Percentiles rank a stretch among this genome's conserved stretches.
Conservation (phyloP, 2,329 filamentous ascomycete genomes). For the Claviceps africana region DNA sequence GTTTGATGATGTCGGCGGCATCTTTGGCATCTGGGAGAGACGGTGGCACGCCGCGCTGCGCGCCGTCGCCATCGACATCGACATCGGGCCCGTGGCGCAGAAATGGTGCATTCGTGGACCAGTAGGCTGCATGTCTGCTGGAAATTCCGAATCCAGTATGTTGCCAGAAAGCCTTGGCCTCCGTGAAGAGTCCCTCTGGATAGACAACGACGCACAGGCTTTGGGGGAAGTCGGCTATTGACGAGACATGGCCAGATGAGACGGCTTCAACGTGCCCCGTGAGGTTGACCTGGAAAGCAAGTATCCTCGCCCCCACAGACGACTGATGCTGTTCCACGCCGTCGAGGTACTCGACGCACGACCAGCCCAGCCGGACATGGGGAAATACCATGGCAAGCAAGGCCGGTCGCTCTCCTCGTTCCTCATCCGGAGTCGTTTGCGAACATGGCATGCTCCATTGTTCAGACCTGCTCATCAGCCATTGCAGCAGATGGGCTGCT, state of each 20-base stretch:
- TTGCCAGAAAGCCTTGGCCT: constrained; percentile 18
- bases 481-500: constrained; percentile 9
- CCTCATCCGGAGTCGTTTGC: background rate
- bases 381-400: constrained; percentile 8
- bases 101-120: constrained; percentile 13
- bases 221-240: background rate
- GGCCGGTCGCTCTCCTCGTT: background rate
- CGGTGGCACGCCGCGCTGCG: background rate
- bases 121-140: constrained; percentile 14
- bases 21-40: constrained; percentile 3
- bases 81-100: background rate
- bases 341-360: constrained; percentile 10
- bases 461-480: constrained; percentile 1
- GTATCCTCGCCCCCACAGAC: background rate
- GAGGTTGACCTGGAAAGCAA: background rate
- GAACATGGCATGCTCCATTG: background rate
- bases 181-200: constrained; percentile 5
- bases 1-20: constrained; percentile 7
- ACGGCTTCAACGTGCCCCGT: background rate
- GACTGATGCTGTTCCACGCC: background rate
- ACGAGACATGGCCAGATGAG: background rate
- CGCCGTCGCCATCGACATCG: background rate
- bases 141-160: constrained; percentile 17
- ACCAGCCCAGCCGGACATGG: background rate
- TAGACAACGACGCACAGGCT: constrained; percentile 10